phyloP scores from a whole-genome alignment of 345 rosid genomes.

The Citrus australasica region DNA sequence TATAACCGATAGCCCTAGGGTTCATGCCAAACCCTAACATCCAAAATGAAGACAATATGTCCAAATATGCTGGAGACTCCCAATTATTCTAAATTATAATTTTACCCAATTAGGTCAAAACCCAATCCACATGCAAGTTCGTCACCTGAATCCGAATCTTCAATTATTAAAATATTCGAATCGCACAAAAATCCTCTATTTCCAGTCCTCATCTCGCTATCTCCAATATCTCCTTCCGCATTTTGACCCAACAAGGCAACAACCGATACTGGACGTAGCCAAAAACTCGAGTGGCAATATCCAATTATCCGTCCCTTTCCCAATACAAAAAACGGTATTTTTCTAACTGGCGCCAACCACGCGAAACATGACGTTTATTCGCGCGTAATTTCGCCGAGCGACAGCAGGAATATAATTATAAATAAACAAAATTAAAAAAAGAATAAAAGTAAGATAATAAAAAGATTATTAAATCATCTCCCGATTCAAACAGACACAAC shows the following conservation, averaged over 20 bases:
- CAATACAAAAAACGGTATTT: neutral
- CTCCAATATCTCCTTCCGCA: neutral
- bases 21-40: too few species aligned
- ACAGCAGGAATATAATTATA: neutral
- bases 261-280: neutral
- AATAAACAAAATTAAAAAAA: neutral
- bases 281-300: neutral
- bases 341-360: slow-evolving; percentile 3
- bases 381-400: slow-evolving; percentile 20
- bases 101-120: neutral
- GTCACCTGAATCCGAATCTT: neutral
- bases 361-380: slow-evolving; percentile 7
- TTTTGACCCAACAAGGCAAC: neutral
- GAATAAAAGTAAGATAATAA: neutral
- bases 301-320: neutral
- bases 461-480: neutral
- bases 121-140: neutral
- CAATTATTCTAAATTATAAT: neutral
- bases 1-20: too few species aligned
- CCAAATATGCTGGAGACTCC: neutral
- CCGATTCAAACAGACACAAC: neutral
- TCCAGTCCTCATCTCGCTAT: neutral
- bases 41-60: neutral
- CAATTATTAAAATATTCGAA: neutral
- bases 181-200: neutral